phyloP scores from a whole-genome alignment of 305 asterid genomes.

The Andrographis paniculata region DNA sequence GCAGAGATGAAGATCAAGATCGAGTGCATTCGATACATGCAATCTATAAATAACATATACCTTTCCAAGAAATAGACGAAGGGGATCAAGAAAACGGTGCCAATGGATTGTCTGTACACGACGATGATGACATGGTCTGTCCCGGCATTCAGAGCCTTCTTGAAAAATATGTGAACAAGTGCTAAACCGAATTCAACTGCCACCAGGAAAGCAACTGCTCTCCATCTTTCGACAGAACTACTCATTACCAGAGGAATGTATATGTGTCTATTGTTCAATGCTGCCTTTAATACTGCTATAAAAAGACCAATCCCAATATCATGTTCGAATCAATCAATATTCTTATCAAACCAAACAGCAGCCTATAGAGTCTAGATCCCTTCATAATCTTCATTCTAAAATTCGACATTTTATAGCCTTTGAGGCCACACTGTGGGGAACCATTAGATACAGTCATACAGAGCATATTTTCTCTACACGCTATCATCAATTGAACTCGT shows the following conservation, averaged over 20 bases:
- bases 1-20: background rate
- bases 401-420: no score
- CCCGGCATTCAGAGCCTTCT: slow-evolving; percentile 46
- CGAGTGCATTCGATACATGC: background rate
- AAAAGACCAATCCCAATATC: background rate
- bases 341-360: no score
- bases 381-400: no score
- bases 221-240: slow-evolving; percentile 27
- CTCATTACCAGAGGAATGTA: slow-evolving; percentile 5
- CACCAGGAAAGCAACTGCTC: slow-evolving; percentile 36
- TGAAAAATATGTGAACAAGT: slow-evolving; percentile 34
- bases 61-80: slow-evolving; percentile 51
- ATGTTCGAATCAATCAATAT: no score
- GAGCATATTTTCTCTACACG: background rate
- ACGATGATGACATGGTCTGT: slow-evolving; percentile 30
- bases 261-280: background rate
- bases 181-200: slow-evolving; percentile 35
- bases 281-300: background rate
- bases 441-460: no score
- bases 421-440: no score
- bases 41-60: slow-evolving; percentile 18
- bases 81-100: slow-evolving; percentile 44
- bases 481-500: background rate
- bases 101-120: slow-evolving; percentile 39
- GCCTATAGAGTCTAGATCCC: no score